Base-by-base conservation (phyloP, 1,284 basidiomycete genomes). In the Boletus hoseneyae region DNA sequence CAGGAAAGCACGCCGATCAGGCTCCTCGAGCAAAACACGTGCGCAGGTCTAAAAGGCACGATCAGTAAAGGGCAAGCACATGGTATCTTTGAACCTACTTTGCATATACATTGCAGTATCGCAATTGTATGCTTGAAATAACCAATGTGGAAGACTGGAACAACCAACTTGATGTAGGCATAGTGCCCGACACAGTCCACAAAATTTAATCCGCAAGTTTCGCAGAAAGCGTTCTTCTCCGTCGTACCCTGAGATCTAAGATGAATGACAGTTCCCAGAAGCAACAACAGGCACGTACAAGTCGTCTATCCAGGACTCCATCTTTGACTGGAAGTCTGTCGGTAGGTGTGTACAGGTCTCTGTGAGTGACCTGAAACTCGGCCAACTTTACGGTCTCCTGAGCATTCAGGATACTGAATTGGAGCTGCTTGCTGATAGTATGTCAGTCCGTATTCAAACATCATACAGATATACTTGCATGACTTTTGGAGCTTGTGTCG, bases 151-250 rank as follows among this genome's bases (percentile, higher is more conserved):
- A 98, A 99, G 12, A 98, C 95, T 0, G 96, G 96, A 12, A 99
- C 85, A 29, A 90, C 85, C 33, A 99, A 82, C 70, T 96, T 96
- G 74, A 97, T 95, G 72, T 96, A 97, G 7, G 94, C 95, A 69
- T 96, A 97, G 70, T 98, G 95, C 1, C 97, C 97, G 6, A 98
- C 95, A 67, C 97, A 99, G 58, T 97, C 93, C 3, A 94, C 90
- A 51, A 93, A 87, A 37, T 85, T 85, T 55, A 94, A 83, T 13
- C 93, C 93, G 64, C 97, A 99, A 0, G 97, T 99, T 68, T 96
- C 90, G 70, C 97, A 99, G 57, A 85, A 89, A 10, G 89, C 83
- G 54, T 78, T 82, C 74, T 99, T 99, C 67, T 97, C 94, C 38
- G 93, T 93, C 2, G 96, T 96, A 40, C 97, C 97, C 93, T 96